These are phyloP conservation scores for Madurella fahalii DNA, from an alignment of 2,329 filamentous ascomycete species.

Conservation along the genomic window DNA sequence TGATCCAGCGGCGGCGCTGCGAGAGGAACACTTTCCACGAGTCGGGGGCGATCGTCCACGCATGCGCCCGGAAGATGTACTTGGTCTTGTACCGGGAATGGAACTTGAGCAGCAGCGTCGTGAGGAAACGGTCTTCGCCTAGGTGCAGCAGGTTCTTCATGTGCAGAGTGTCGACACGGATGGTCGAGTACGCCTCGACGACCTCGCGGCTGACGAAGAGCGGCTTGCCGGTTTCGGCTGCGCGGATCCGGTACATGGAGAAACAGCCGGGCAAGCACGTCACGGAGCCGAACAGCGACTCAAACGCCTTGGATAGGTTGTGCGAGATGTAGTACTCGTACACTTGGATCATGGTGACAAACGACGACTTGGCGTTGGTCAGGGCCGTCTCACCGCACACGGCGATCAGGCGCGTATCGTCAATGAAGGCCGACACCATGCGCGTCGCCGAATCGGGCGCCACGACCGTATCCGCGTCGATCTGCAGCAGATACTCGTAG, in stretches of 20 bases:
- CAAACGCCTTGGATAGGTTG: constrained; percentile 94
- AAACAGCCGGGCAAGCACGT: constrained; percentile 98
- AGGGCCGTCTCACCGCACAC: constrained; percentile 92
- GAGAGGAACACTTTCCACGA: constrained; percentile 93
- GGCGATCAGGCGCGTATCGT: constrained; percentile 90
- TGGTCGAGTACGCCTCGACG: constrained; percentile 81
- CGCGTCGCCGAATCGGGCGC: constrained; percentile 84
- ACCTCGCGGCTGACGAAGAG: constrained; percentile 93
- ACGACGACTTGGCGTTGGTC: constrained; percentile 87
- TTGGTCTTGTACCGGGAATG: constrained; percentile 97
- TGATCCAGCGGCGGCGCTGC: constrained; percentile 98
- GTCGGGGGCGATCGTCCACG: constrained; percentile 96
- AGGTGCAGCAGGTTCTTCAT: constrained; percentile 98
- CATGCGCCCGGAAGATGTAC: constrained; percentile 86
- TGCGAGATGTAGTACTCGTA: constrained; percentile 99
- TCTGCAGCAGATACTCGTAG: constrained; percentile 94
- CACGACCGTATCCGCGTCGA: constrained; percentile 95
- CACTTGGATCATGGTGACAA: constrained; percentile 98
- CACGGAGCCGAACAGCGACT: constrained; percentile 93
- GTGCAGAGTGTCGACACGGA: constrained; percentile 94
- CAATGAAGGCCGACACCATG: constrained; percentile 84
- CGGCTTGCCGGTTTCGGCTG: constrained; percentile 90
- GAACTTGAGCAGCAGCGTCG: constrained; percentile 86
- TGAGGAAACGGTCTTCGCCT: constrained; percentile 96
- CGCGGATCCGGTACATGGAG: constrained; percentile 96